Evolutionary conservation across 2,329 filamentous ascomycete genomes (phyloP).

Genomic region (Calonectria pseudoreteaudii): DNA sequence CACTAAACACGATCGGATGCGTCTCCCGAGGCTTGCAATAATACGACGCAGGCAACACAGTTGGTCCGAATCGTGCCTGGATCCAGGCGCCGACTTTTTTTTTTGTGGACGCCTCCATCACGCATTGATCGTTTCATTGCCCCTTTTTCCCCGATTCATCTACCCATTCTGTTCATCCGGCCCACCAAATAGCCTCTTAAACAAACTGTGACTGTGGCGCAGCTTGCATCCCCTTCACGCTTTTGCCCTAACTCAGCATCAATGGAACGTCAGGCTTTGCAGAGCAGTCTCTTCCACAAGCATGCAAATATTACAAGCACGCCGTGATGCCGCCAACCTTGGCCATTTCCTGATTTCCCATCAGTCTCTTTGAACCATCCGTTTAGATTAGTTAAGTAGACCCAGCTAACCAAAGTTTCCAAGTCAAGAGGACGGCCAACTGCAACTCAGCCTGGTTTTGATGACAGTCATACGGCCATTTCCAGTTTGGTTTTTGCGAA

Average conservation of each 20-base stretch:
- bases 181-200: conserved; percentile 1
- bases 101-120: background rate
- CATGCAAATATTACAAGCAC: background rate
- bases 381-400: background rate
- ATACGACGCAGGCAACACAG: background rate
- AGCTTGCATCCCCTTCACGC: background rate
- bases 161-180: background rate
- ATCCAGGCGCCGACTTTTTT: background rate
- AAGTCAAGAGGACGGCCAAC: background rate
- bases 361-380: background rate
- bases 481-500: background rate
- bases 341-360: background rate
- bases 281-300: background rate
- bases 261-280: no score
- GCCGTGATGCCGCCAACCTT: background rate
- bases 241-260: background rate
- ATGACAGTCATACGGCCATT: background rate
- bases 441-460: background rate
- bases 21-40: background rate
- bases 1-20: conserved; percentile 2
- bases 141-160: background rate
- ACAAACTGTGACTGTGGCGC: background rate
- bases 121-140: background rate
- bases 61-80: background rate
- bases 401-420: background rate